Evolutionary conservation across 2,329 filamentous ascomycete species (phyloP).

Genomic region (Colletotrichum sp.): DNA sequence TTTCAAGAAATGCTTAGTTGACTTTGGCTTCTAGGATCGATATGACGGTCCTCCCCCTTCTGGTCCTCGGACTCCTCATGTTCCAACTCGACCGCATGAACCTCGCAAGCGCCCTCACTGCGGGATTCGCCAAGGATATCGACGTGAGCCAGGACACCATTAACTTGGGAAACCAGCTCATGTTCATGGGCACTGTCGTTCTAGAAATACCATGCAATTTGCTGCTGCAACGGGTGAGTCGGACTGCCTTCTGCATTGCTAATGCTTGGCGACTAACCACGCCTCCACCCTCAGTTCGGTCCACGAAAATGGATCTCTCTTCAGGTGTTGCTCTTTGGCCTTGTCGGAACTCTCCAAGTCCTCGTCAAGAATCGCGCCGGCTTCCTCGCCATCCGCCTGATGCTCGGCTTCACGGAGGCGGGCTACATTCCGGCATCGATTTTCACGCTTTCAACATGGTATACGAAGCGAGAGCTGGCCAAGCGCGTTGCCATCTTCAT

Average conservation of each 20-base stretch:
- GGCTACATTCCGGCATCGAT: constrained; percentile 58
- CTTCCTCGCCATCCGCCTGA: constrained; percentile 46
- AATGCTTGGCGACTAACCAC: not conserved
- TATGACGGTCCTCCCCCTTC: constrained; percentile 48
- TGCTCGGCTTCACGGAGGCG: constrained; percentile 53
- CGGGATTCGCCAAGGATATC: constrained; percentile 48
- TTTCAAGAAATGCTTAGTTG: not conserved
- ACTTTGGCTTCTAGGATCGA: constrained; percentile 42
- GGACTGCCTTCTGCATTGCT: not conserved
- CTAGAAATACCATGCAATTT: constrained; percentile 60
- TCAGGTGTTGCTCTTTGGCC: constrained; percentile 53
- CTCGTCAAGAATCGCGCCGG: constrained; percentile 45
- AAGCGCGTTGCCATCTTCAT: constrained; percentile 55
- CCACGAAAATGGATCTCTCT: constrained; percentile 53
- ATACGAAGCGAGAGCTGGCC: constrained; percentile 48
- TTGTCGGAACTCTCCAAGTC: constrained; percentile 49
- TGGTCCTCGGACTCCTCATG: constrained; percentile 53
- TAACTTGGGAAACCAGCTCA: constrained; percentile 58
- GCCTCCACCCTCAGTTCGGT: constrained; percentile 38
- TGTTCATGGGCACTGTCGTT: constrained; percentile 55
- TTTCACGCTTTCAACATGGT: constrained; percentile 58
- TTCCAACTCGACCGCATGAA: constrained; percentile 61
- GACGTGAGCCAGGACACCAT: constrained; percentile 48
- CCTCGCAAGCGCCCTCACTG: constrained; percentile 54
- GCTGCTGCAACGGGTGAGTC: constrained; percentile 35